Evolutionary conservation across 148 eudicot genomes (phyloP).

Genomic region (Limonium bicolor): DNA sequence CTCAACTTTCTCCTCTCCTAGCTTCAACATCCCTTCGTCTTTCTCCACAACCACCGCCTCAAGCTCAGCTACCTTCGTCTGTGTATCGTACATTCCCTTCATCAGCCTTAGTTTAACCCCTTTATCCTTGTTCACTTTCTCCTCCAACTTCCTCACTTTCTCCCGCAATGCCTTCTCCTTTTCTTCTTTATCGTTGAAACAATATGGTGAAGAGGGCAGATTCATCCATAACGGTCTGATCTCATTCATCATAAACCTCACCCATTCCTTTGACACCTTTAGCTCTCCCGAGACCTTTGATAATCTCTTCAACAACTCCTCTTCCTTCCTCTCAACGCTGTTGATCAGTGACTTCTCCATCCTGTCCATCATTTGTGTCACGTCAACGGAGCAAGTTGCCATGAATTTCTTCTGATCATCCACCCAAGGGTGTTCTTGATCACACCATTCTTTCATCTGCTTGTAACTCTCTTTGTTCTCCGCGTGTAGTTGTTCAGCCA

Average conservation of each 20-base stretch:
- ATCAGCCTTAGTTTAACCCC: slow-evolving; percentile 8
- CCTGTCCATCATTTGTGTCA: slow-evolving; percentile 20
- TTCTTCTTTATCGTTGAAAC: slow-evolving; percentile 18
- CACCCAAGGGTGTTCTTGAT: slow-evolving; percentile 22
- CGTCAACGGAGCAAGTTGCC: slow-evolving; percentile 14
- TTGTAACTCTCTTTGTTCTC: slow-evolving; percentile 45
- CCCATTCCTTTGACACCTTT: slow-evolving; percentile 47
- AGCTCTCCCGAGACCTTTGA: slow-evolving; percentile 40
- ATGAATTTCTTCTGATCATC: slow-evolving; percentile 9
- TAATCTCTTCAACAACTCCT: slow-evolving; percentile 27
- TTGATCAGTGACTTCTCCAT: slow-evolving; percentile 20
- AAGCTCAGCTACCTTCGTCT: slow-evolving; percentile 25
- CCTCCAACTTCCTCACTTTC: slow-evolving; percentile 35
- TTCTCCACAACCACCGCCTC: slow-evolving; percentile 33
- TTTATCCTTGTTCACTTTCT: slow-evolving; percentile 20
- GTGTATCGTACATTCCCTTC: slow-evolving; percentile 17
- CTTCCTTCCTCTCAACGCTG: slow-evolving; percentile 30
- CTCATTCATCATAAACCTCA: slow-evolving; percentile 26
- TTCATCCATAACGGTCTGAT: slow-evolving; percentile 22
- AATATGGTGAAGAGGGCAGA: slow-evolving; percentile 11
- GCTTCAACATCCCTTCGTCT: slow-evolving; percentile 35
- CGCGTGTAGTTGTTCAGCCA: slow-evolving; percentile 60
- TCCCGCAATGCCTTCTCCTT: too few relatives aligned
- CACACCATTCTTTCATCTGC: slow-evolving; percentile 28
- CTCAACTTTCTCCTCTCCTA: slow-evolving; percentile 67